Conservation (phyloP, 345 rosid genomes). For the Punica granatum region DNA sequence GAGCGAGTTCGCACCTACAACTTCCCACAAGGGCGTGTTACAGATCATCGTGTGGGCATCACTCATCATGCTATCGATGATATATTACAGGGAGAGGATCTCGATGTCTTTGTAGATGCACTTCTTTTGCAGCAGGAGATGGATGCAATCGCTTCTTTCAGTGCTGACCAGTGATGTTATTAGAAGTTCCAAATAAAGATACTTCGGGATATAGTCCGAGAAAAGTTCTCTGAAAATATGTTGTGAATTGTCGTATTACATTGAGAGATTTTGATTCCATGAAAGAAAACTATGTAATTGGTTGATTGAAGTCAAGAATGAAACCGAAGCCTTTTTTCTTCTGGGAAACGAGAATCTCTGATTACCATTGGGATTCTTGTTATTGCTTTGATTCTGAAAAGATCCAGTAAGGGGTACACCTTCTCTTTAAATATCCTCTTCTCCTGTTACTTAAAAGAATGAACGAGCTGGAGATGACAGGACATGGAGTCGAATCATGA, state of each 20-base stretch:
- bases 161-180: conserved; percentile 28
- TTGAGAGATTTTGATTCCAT: neutral
- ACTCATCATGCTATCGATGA: conserved; percentile 72
- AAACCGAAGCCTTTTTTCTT: neutral
- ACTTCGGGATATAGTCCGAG: neutral
- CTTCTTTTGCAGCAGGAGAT: conserved; percentile 88
- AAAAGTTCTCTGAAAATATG: neutral
- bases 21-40: conserved; percentile 87
- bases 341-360: neutral
- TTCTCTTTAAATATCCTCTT: neutral
- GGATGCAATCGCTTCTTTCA: conserved; percentile 87
- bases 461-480: neutral
- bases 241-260: neutral
- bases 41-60: conserved; percentile 86
- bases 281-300: no score
- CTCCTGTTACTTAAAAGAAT: neutral
- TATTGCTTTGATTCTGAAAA: neutral
- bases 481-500: neutral
- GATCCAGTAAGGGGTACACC: no score
- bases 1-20: conserved; percentile 91
- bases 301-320: neutral
- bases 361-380: neutral
- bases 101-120: conserved; percentile 75
- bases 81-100: conserved; percentile 73
- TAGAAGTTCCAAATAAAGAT: neutral